A percentile compares a stretch with the other conserved stretches of the same genome.
Conservation (phyloP, 169 alveolate species). For the Babesia gibsoni region DNA sequence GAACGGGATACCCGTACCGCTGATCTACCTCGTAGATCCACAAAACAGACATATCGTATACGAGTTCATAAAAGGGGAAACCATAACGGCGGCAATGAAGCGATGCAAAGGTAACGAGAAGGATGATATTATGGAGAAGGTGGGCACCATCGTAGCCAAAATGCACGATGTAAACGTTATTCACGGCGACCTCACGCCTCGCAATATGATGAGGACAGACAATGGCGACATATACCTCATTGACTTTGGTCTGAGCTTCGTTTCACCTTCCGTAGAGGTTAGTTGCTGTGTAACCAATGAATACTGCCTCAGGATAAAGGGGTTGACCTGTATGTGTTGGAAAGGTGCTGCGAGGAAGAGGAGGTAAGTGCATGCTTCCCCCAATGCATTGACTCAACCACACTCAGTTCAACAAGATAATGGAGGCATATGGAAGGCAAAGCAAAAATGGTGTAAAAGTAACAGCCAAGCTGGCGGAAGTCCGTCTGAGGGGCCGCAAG, state of each 20-base stretch:
- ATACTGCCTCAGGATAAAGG: constrained; percentile 65
- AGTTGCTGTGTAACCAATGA: background rate
- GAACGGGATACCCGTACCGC: constrained; percentile 69
- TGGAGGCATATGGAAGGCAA: constrained; percentile 10
- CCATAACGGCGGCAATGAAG: constrained; percentile 38
- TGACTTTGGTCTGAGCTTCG: constrained; percentile 72
- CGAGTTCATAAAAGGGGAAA: constrained; percentile 68
- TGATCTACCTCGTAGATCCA: constrained; percentile 66
- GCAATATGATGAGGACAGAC: constrained; percentile 64
- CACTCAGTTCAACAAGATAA: constrained; percentile 26
- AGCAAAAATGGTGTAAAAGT: background rate
- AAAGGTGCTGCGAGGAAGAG: constrained; percentile 55
- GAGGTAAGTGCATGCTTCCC: constrained; percentile 9
- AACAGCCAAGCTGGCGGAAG: constrained; percentile 48
- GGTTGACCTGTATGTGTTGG: constrained; percentile 74
- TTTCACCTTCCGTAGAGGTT: constrained; percentile 71
- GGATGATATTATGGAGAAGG: constrained; percentile 5
- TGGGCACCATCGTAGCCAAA: constrained; percentile 66
- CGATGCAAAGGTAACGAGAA: constrained; percentile 26
- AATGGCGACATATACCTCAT: constrained; percentile 59
- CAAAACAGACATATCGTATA: constrained; percentile 58
- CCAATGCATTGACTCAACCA: background rate
- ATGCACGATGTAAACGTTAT: constrained; percentile 74
- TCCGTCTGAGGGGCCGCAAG: constrained; percentile 73
- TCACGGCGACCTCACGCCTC: constrained; percentile 77